Percentiles rank a stretch among this genome's conserved stretches.
These are phyloP conservation scores for Prunus salicina DNA, from an alignment of 306 rosid species.

Conservation along the genomic window DNA sequence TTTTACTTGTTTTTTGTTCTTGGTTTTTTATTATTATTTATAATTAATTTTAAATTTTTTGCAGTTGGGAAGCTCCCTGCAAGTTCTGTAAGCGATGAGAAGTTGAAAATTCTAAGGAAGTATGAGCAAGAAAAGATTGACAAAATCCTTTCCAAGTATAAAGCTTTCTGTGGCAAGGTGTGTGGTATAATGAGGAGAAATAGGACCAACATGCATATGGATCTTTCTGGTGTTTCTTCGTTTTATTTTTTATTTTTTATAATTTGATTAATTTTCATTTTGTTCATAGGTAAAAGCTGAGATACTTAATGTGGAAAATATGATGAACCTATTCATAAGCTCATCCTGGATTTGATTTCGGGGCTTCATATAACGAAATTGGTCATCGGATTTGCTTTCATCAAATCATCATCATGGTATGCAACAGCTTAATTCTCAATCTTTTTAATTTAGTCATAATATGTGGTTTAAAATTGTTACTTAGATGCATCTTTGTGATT, in stretches of 20 bases:
- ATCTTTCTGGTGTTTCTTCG: neutral
- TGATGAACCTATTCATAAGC: conserved; percentile 58
- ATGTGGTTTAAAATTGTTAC: neutral
- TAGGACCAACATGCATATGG: neutral
- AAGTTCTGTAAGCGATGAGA: conserved; percentile 65
- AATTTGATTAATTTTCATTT: neutral
- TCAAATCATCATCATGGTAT: conserved; percentile 59
- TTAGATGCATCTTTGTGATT: neutral
- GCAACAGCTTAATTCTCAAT: neutral
- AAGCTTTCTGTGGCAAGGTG: conserved; percentile 69
- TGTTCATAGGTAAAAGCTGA: conserved; percentile 55
- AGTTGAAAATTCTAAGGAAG: conserved; percentile 45
- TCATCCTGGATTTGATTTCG: conserved; percentile 53
- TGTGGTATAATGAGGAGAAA: neutral
- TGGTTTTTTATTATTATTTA: conserved; percentile 9
- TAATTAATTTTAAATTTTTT: neutral
- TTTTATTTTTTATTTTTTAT: neutral
- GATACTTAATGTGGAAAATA: conserved; percentile 42
- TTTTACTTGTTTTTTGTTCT: conserved; percentile 12
- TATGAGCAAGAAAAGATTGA: conserved; percentile 54
- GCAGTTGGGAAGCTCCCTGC: conserved; percentile 89
- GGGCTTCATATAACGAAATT: conserved; percentile 55
- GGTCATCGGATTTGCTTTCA: conserved; percentile 65
- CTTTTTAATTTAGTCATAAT: neutral
- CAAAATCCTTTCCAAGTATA: conserved; percentile 46